Evolutionary conservation across 176 grass and related monocot species (phyloP), one percentile per base, ranked within the genome.

Genomic region (Elaeis guineensis): DNA sequence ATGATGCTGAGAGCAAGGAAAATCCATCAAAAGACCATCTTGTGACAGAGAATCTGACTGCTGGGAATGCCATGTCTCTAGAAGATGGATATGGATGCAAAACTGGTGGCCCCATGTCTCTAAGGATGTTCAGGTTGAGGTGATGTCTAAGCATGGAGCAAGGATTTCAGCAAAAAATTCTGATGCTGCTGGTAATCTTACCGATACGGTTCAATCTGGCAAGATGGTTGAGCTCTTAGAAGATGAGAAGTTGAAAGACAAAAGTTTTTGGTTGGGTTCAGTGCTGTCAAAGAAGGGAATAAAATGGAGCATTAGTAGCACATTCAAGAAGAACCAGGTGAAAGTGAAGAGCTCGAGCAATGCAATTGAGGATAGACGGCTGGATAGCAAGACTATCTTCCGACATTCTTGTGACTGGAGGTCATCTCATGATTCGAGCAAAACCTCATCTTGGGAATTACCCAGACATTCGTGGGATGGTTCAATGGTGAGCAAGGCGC

Each of bases 381-480:
- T 44, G 14, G 82, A 86, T 52, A 70, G 75, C 57, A 79, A 65
- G 63, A 28, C 65, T 18, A 90, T 77, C 52, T 79, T 79, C 58
- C 76, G 79, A 0, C 74, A 72, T 49, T 90, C 81, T 6, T 86
- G 72, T 69, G 87, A 91, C 30, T 82, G 82, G 78, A 75, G 66
- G 73, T 55, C 61, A 50, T 80, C 53, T 18, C 68, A 77, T 22
- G 77, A 80, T 50, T 78, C 62, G 20, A 67, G 71, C 51, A 83
- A 51, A 21, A 67, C 62, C 18, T 32, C 82, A 19, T 44, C 35
- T 44, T 53, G 76, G 24, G 88, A 89, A 16, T 75, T 80, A 21
- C 85, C 79, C 0, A 86, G 88, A 12, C 94, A 99, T 71, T 99
- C 88, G 17, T 99, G 94, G 94, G 94, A 99, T 30, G 88, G 94